These are phyloP conservation scores for Coprinopsis cinerea DNA, from an alignment of 768 basidiomycete species.

Conservation along the genomic window DNA sequence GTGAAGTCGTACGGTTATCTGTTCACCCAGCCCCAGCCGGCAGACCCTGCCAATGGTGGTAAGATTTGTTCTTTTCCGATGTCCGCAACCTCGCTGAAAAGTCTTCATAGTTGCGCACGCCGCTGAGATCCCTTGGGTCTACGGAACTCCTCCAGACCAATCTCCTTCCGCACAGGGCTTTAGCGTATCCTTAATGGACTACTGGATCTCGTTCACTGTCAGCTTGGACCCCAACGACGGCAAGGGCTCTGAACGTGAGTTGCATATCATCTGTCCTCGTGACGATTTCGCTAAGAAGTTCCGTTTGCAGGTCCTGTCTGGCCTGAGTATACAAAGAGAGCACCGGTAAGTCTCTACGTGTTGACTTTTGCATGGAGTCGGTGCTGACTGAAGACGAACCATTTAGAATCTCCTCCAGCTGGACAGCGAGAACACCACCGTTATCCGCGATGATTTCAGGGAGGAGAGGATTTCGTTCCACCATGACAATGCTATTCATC, in stretches of 20 bases:
- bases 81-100: background rate
- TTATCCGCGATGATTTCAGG: conserved; percentile 33
- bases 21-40: conserved; percentile 34
- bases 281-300: background rate
- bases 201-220: conserved; percentile 37
- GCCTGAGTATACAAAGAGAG: conserved; percentile 22
- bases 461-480: conserved; percentile 31
- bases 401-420: conserved; percentile 20
- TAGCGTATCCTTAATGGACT: conserved; percentile 32
- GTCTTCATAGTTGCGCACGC: conserved; percentile 24
- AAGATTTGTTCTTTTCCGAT: background rate
- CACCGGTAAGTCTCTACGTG: background rate
- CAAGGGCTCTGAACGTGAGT: conserved; percentile 26
- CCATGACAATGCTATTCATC: conserved; percentile 24
- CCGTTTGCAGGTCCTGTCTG: conserved; percentile 21
- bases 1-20: conserved; percentile 37
- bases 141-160: conserved; percentile 23
- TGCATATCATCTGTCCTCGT: background rate
- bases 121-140: conserved; percentile 29
- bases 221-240: conserved; percentile 35
- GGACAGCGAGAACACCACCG: conserved; percentile 27
- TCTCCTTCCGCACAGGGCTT: conserved; percentile 16
- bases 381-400: conserved; percentile 12
- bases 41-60: conserved; percentile 25
- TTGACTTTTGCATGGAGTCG: background rate